These are phyloP conservation scores for Casuarina glauca DNA, from an alignment of 306 rosid genomes.

Conservation along the genomic window DNA sequence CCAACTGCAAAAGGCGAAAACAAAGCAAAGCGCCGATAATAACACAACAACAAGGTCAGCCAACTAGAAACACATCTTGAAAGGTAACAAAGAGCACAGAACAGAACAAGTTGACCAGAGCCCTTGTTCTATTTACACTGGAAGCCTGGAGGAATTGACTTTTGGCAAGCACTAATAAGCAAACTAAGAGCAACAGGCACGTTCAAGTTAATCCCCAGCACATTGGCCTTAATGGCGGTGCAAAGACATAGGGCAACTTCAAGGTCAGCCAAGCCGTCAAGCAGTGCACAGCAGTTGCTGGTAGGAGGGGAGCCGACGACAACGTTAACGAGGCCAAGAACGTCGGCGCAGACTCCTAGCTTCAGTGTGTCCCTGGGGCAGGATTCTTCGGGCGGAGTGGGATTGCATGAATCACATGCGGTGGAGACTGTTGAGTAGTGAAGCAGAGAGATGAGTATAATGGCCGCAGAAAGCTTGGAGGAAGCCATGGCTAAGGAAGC, in stretches of 20 bases:
- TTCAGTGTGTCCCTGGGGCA: constrained; percentile 73
- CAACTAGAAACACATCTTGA: too few relatives aligned
- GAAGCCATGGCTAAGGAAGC: constrained; percentile 40
- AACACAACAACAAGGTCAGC: too few relatives aligned
- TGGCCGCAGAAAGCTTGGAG: constrained; percentile 44
- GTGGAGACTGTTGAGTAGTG: constrained; percentile 43
- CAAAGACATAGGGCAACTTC: constrained; percentile 83
- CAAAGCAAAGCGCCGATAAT: too few relatives aligned
- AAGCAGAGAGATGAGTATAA: constrained; percentile 51
- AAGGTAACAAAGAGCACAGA: background rate
- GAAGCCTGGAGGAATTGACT: constrained; percentile 65
- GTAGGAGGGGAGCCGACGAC: constrained; percentile 53
- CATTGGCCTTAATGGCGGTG: constrained; percentile 75
- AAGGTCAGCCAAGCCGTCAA: constrained; percentile 56
- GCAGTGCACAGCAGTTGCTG: constrained; percentile 59
- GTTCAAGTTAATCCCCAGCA: constrained; percentile 64
- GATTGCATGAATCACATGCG: constrained; percentile 39
- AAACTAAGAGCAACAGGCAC: constrained; percentile 56
- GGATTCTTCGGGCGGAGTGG: background rate
- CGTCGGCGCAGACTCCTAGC: constrained; percentile 57
- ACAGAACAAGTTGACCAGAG: background rate
- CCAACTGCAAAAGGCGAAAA: too few relatives aligned
- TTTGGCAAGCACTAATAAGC: constrained; percentile 77
- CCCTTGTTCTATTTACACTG: constrained; percentile 34
- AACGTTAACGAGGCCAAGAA: constrained; percentile 54